phyloP scores from a whole-genome alignment of 2,329 filamentous ascomycete species.

The Sporothrix humicola region DNA sequence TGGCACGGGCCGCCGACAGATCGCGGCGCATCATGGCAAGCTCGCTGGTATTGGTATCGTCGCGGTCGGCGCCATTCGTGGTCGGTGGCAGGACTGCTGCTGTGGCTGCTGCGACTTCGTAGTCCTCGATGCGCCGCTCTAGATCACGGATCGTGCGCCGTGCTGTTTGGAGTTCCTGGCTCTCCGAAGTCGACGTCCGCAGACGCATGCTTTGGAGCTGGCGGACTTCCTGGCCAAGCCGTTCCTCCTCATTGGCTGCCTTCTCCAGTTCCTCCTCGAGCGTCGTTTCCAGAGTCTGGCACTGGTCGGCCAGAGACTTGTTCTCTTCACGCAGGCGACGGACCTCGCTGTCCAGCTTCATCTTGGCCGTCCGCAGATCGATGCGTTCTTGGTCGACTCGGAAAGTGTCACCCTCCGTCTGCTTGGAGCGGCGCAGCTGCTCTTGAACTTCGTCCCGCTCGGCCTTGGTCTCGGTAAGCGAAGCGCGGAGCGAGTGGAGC shows the following conservation, averaged over 20 bases:
- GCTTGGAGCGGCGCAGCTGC: conserved; percentile 61
- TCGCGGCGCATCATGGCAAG: conserved; percentile 67
- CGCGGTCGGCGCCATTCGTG: neutral
- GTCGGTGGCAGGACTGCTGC: conserved; percentile 43
- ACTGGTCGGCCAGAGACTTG: conserved; percentile 60
- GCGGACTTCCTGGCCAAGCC: conserved; percentile 60
- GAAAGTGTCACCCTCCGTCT: conserved; percentile 64
- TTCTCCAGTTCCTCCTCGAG: conserved; percentile 70
- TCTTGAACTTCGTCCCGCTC: conserved; percentile 71
- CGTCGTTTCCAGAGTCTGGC: conserved; percentile 64
- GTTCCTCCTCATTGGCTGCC: conserved; percentile 69
- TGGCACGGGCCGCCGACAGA: conserved; percentile 67
- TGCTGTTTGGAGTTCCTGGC: conserved; percentile 61
- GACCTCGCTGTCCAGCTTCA: conserved; percentile 71
- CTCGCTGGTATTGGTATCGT: conserved; percentile 54
- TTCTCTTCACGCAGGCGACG: conserved; percentile 70
- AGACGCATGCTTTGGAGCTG: conserved; percentile 55
- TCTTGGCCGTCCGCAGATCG: conserved; percentile 69
- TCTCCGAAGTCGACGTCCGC: conserved; percentile 55
- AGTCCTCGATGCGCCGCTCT: conserved; percentile 65
- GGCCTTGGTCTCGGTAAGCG: conserved; percentile 62
- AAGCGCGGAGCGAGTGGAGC: conserved; percentile 62
- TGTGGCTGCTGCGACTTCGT: conserved; percentile 51
- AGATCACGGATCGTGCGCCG: conserved; percentile 69
- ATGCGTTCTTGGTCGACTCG: conserved; percentile 71